A percentile compares a stretch with the other conserved stretches of the same genome.
phyloP scores from a whole-genome alignment of 2,329 filamentous ascomycete genomes.

The Ampelomyces quisqualis region DNA sequence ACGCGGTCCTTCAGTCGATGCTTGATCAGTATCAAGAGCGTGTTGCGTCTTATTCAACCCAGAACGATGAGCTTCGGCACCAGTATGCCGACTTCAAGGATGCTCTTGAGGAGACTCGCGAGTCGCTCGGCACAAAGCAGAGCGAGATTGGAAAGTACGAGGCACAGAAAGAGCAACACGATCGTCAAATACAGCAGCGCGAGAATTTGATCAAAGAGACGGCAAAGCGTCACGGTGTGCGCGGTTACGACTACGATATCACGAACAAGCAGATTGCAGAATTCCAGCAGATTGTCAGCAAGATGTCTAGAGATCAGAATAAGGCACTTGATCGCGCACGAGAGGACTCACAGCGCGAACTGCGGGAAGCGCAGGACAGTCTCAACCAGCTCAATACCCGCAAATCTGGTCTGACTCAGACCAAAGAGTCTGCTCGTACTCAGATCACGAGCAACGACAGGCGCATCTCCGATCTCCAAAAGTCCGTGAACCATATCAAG shows the following conservation, averaged over 20 bases:
- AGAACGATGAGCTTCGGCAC: conserved; percentile 62
- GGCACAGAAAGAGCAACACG: conserved; percentile 83
- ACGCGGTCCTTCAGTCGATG: conserved; percentile 70
- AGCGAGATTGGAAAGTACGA: conserved; percentile 73
- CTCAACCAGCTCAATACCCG: conserved; percentile 74
- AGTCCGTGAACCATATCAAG: conserved; percentile 68
- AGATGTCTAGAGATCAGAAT: conserved; percentile 74
- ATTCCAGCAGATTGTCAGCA: conserved; percentile 77
- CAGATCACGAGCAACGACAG: conserved; percentile 73
- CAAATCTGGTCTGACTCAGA: conserved; percentile 70
- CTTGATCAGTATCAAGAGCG: conserved; percentile 77
- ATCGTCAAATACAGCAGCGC: conserved; percentile 72
- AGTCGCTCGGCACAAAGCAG: conserved; percentile 49
- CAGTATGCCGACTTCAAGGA: conserved; percentile 66
- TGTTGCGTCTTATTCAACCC: conserved; percentile 64
- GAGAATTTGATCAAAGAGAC: conserved; percentile 74
- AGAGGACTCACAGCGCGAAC: conserved; percentile 70
- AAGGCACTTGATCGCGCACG: conserved; percentile 73
- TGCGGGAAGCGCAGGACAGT: conserved; percentile 68
- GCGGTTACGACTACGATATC: conserved; percentile 79
- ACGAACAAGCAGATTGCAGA: conserved; percentile 70
- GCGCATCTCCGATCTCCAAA: conserved; percentile 66
- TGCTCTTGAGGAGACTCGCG: conserved; percentile 51
- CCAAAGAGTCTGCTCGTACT: conserved; percentile 70
- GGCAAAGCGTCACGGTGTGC: conserved; percentile 73